Evolutionary conservation across 2,329 filamentous ascomycete species (phyloP).

Genomic region (Diplodia intermedia): DNA sequence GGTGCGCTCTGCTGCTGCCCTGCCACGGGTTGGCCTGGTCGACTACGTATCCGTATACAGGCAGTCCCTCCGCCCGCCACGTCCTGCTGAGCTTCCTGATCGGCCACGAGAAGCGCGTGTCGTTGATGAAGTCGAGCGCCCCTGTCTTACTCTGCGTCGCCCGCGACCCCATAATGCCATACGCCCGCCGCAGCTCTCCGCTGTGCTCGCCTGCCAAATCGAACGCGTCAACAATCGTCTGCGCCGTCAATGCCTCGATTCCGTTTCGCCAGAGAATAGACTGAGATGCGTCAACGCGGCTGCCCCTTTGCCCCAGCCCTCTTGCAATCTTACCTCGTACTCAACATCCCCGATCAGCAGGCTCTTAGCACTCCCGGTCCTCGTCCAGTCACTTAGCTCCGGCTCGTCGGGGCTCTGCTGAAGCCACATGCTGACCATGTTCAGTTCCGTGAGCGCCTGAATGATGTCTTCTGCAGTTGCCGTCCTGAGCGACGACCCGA

Average conservation of each 20-base stretch:
- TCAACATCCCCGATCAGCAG: constrained; percentile 55
- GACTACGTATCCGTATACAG: constrained; percentile 51
- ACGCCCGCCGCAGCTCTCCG: constrained; percentile 44
- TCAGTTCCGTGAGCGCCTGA: constrained; percentile 46
- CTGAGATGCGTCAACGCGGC: constrained; percentile 37
- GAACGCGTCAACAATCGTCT: constrained; percentile 47
- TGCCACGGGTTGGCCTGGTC: constrained; percentile 59
- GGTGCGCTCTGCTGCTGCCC: constrained; percentile 54
- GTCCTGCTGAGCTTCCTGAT: constrained; percentile 34
- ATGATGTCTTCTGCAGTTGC: constrained; percentile 45
- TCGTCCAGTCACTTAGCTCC: constrained; percentile 49
- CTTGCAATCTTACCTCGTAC: constrained; percentile 40
- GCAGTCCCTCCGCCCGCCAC: constrained; percentile 37
- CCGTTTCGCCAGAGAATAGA: constrained; percentile 56
- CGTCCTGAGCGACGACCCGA: constrained; percentile 37
- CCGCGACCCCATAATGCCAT: constrained; percentile 52
- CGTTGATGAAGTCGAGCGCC: constrained; percentile 50
- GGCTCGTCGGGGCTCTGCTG: constrained; percentile 46
- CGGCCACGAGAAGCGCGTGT: constrained; percentile 44
- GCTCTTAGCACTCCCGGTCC: constrained; percentile 44
- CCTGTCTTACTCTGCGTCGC: constrained; percentile 52
- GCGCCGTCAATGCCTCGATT: constrained; percentile 47
- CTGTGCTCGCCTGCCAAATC: constrained; percentile 42
- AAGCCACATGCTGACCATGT: constrained; percentile 53
- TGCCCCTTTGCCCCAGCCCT: neutral